Conservation (phyloP, 352 stramenopile species). For the Aphanomyces invadans region DNA sequence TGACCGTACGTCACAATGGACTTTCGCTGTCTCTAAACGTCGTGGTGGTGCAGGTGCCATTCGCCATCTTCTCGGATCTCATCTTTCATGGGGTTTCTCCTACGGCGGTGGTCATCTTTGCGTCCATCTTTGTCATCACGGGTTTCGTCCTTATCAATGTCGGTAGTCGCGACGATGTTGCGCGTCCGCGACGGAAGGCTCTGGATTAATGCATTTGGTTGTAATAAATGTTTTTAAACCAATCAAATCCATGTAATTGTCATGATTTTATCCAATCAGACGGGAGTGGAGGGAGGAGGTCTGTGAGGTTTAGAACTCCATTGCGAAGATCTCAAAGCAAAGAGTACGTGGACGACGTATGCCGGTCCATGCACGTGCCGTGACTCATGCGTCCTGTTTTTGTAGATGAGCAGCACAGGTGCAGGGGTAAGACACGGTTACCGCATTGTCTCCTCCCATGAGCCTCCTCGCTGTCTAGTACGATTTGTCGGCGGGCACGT, state of each 20-base stretch:
- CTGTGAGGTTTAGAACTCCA: conserved; percentile 17
- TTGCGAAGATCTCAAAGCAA: conserved; percentile 14
- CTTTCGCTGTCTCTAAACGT: not conserved
- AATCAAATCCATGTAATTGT: not conserved
- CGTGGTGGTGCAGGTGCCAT: conserved; percentile 2
- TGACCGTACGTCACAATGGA: conserved; percentile 82
- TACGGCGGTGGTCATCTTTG: conserved; percentile 44
- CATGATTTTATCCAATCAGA: conserved; percentile 13
- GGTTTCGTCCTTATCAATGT: conserved; percentile 63
- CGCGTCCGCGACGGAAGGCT: not conserved
- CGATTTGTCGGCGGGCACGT: conserved; percentile 88
- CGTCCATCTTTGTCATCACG: conserved; percentile 51
- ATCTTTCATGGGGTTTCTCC: conserved; percentile 49
- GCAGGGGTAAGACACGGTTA: conserved; percentile 41
- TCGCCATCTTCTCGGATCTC: conserved; percentile 89
- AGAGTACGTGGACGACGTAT: not conserved
- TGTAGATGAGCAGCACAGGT: conserved; percentile 74
- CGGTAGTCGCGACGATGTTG: conserved; percentile 30
- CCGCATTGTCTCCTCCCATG: not conserved
- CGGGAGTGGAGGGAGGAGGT: not conserved
- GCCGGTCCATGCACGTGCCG: not conserved
- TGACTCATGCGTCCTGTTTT: not conserved
- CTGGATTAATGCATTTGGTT: conserved; percentile 3
- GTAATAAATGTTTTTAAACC: too few species aligned
- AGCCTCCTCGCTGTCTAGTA: conserved; percentile 34